Conservation (phyloP, 352 stramenopile species). For the Pythium grandisporangium region DNA sequence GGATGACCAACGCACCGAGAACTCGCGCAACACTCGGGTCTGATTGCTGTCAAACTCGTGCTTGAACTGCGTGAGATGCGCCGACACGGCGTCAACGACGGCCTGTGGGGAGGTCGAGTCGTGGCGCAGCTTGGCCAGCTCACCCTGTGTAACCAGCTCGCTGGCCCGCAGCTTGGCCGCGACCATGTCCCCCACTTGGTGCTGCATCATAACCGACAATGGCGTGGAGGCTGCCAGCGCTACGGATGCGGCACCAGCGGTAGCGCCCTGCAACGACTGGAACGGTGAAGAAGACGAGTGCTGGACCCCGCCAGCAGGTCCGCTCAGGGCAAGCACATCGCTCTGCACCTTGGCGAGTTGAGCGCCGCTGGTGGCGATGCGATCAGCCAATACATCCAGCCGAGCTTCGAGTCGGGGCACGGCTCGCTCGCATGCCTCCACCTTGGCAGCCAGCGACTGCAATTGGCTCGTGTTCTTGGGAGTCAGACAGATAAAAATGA, state of each 20-base stretch:
- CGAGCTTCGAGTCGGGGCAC: constrained; percentile 49
- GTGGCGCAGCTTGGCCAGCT: constrained; percentile 22
- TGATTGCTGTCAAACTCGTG: constrained; percentile 48
- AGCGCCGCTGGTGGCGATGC: constrained; percentile 26
- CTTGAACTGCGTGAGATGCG: constrained; percentile 53
- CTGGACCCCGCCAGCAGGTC: too few relatives aligned
- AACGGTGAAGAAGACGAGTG: constrained; percentile 19
- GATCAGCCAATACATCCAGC: constrained; percentile 48
- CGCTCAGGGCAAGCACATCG: too few relatives aligned
- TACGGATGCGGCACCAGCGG: constrained; percentile 3
- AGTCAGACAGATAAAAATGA: not conserved
- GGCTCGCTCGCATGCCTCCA: constrained; percentile 49
- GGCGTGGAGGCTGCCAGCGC: constrained; percentile 12
- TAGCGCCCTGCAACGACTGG: constrained; percentile 21
- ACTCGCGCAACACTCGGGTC: constrained; percentile 25
- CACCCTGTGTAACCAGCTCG: constrained; percentile 18
- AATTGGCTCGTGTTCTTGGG: constrained; percentile 31
- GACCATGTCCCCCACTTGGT: constrained; percentile 41
- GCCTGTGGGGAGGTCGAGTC: constrained; percentile 18
- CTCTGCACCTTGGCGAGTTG: constrained; percentile 35
- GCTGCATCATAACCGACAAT: constrained; percentile 33
- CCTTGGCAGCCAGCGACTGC: constrained; percentile 42
- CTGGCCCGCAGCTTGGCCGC: constrained; percentile 16
- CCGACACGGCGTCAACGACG: constrained; percentile 45
- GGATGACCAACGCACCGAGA: constrained; percentile 24